Conservation (phyloP, 2,329 filamentous ascomycete genomes). For the Massarina eburnea region DNA sequence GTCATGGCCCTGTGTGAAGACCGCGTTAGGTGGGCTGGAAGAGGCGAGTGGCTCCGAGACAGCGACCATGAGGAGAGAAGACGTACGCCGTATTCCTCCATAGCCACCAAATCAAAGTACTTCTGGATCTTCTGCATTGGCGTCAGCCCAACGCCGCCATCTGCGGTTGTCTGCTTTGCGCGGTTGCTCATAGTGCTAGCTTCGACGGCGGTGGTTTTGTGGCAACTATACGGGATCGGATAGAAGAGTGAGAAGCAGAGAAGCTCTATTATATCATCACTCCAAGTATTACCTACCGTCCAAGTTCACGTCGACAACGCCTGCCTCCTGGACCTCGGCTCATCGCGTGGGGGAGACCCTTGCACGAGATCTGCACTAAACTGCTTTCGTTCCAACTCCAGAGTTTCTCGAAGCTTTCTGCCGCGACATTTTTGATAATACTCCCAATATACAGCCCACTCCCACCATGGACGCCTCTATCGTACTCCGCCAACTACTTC, state of each 20-base stretch:
- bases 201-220: too few relatives aligned
- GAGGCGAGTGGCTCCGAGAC: background rate
- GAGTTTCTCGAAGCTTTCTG: slow-evolving; percentile 10
- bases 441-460: background rate
- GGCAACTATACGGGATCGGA: background rate
- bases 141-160: slow-evolving; percentile 6
- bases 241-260: background rate
- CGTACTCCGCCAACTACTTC: slow-evolving; percentile 31
- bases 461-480: slow-evolving; percentile 26
- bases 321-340: slow-evolving; percentile 16
- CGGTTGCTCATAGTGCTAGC: slow-evolving; percentile 4
- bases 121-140: slow-evolving; percentile 22
- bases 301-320: too few relatives aligned
- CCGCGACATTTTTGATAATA: background rate
- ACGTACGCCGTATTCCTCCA: slow-evolving; percentile 28
- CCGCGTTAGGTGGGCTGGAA: too few relatives aligned
- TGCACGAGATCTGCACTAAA: slow-evolving; percentile 3
- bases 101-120: slow-evolving; percentile 24
- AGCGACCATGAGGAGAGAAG: background rate
- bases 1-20: slow-evolving; percentile 16
- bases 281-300: too few relatives aligned
- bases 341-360: background rate
- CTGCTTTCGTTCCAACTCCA: slow-evolving; percentile 5
- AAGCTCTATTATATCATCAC: slow-evolving; percentile 7
- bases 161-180: slow-evolving; percentile 2